These are phyloP conservation scores for Russula ochroleuca DNA, from an alignment of 768 basidiomycete genomes.

Conservation along the genomic window DNA sequence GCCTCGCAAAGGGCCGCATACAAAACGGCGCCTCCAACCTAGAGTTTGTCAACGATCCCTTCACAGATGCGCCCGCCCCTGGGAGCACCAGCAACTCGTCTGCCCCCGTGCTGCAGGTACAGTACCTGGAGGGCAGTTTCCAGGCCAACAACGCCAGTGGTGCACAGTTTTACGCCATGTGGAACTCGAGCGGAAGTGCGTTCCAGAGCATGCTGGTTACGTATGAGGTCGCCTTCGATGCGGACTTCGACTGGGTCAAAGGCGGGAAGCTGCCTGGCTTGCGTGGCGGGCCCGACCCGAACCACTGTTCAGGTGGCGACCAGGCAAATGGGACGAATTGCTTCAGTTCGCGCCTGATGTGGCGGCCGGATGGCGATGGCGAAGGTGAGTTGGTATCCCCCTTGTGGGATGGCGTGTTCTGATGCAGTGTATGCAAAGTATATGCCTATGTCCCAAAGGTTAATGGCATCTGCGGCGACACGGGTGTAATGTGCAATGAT, in stretches of 20 bases:
- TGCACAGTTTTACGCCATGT: conserved; percentile 61
- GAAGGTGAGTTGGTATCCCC: conserved; percentile 51
- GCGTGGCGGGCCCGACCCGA: conserved; percentile 58
- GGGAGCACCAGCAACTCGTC: conserved; percentile 30
- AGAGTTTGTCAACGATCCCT: conserved; percentile 64
- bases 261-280: conserved; percentile 76
- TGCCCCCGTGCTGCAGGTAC: conserved; percentile 50
- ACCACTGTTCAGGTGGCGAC: conserved; percentile 67
- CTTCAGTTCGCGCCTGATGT: conserved; percentile 74
- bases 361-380: conserved; percentile 57
- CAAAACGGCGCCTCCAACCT: conserved; percentile 54
- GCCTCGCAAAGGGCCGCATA: conserved; percentile 54
- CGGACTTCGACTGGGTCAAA: conserved; percentile 65
- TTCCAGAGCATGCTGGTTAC: conserved; percentile 67
- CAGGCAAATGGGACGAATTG: conserved; percentile 61
- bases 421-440: conserved; percentile 40
- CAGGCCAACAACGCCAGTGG: conserved; percentile 54
- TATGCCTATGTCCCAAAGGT: conserved; percentile 76
- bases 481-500: conserved; percentile 63
- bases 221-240: conserved; percentile 71
- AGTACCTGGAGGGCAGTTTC: conserved; percentile 59
- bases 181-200: conserved; percentile 55
- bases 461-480: conserved; percentile 53
- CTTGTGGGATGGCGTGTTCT: conserved; percentile 3
- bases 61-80: conserved; percentile 46